Percentiles rank a stretch among this genome's conserved stretches.
These are phyloP conservation scores for Phytophthora fragariae DNA, from an alignment of 352 stramenopile species.

Conservation along the genomic window DNA sequence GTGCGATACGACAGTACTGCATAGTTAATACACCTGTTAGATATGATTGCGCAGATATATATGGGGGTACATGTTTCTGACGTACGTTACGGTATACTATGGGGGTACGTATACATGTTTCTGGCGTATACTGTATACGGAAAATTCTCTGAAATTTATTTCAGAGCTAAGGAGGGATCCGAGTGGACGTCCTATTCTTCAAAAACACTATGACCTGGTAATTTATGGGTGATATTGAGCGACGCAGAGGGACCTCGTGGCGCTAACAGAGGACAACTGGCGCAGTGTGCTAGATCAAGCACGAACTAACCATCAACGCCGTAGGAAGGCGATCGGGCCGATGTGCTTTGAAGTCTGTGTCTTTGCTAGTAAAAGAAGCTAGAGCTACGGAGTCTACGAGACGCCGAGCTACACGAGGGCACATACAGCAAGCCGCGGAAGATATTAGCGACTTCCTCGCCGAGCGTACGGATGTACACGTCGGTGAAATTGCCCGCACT, in stretches of 20 bases:
- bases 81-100: no score
- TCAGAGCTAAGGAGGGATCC: no score
- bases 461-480: constrained; percentile 4
- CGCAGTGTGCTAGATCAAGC: not conserved
- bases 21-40: not conserved
- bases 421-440: constrained; percentile 6
- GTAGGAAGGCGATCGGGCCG: not conserved
- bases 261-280: not conserved
- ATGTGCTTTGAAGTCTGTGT: not conserved
- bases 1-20: not conserved
- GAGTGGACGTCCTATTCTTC: no score
- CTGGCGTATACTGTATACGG: no score
- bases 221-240: not conserved
- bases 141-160: no score
- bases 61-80: no score
- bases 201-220: no score
- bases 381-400: not conserved
- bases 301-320: not conserved
- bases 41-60: not conserved
- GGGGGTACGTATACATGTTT: no score
- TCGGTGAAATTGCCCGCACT: constrained; percentile 2
- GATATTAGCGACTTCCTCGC: constrained; percentile 1
- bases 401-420: not conserved
- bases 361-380: not conserved
- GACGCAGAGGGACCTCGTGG: not conserved